A percentile compares a stretch with the other conserved stretches of the same genome.
Evolutionary conservation across 2,329 filamentous ascomycete genomes (phyloP).

Genomic region (Talaromyces albobiverticillius): DNA sequence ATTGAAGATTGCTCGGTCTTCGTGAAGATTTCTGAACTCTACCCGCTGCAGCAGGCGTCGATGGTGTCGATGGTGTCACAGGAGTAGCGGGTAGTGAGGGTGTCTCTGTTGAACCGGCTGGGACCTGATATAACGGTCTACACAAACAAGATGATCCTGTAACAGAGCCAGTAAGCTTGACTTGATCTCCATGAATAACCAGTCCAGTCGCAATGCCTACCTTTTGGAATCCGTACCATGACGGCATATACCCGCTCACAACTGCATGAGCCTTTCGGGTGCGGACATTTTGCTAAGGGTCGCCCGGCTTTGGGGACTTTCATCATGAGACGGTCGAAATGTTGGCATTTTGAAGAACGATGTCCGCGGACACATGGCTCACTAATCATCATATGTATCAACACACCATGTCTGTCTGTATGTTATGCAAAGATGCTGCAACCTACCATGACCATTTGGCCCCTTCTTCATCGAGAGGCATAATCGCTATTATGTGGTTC

Average conservation of each 20-base stretch:
- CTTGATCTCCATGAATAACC: neutral
- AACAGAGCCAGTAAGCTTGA: neutral
- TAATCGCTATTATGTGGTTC: slow-evolving; percentile 19
- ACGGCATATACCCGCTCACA: slow-evolving; percentile 42
- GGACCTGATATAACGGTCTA: slow-evolving; percentile 40
- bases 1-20: slow-evolving; percentile 32
- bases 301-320: slow-evolving; percentile 49
- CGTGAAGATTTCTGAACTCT: slow-evolving; percentile 36
- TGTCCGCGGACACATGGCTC: slow-evolving; percentile 50
- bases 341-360: slow-evolving; percentile 49
- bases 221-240: slow-evolving; percentile 45
- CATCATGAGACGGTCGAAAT: slow-evolving; percentile 49
- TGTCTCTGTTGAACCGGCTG: slow-evolving; percentile 23
- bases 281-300: slow-evolving; percentile 47
- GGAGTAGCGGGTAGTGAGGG: slow-evolving; percentile 18
- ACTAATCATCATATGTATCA: slow-evolving; percentile 23
- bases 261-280: slow-evolving; percentile 41
- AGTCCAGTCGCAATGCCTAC: slow-evolving; percentile 22
- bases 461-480: slow-evolving; percentile 45
- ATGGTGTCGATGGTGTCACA: slow-evolving; percentile 15
- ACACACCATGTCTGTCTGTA: slow-evolving; percentile 5
- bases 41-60: slow-evolving; percentile 24
- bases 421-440: neutral
- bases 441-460: slow-evolving; percentile 47
- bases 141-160: slow-evolving; percentile 41